Percentiles rank a stretch among this genome's conserved stretches.
These are phyloP conservation scores for Exophiala lecanii-corni DNA, from an alignment of 2,329 filamentous ascomycete species.

Conservation along the genomic window DNA sequence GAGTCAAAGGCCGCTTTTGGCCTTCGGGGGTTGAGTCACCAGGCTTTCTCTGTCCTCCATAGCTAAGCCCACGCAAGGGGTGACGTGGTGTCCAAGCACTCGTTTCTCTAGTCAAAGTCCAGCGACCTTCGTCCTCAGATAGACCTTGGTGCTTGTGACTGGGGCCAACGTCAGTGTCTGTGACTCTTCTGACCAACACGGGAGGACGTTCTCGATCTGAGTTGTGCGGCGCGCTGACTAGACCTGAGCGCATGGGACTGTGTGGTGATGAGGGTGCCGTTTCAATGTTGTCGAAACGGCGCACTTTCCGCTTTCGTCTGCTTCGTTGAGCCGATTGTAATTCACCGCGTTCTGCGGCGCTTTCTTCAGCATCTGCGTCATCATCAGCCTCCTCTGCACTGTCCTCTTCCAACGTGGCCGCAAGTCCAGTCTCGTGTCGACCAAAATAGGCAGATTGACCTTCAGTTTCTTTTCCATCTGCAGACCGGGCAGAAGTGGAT, in stretches of 20 bases:
- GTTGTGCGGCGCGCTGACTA: constrained; percentile 36
- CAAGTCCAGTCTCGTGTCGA: constrained; percentile 47
- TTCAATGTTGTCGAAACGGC: constrained; percentile 51
- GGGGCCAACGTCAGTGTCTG: constrained; percentile 55
- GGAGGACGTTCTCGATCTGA: constrained; percentile 43
- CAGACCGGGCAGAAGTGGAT: constrained; percentile 36
- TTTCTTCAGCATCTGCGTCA: constrained; percentile 79
- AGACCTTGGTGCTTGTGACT: constrained; percentile 58
- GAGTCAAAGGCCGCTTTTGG: constrained; percentile 58
- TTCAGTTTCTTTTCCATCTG: constrained; percentile 36
- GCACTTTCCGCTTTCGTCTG: constrained; percentile 59
- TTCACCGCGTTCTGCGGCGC: constrained; percentile 67
- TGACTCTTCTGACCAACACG: constrained; percentile 58
- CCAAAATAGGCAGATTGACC: constrained; percentile 43
- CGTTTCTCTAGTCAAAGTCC: constrained; percentile 51
- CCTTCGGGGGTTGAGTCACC: constrained; percentile 46
- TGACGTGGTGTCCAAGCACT: constrained; percentile 57
- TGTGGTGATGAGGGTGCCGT: constrained; percentile 66
- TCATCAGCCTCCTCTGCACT: constrained; percentile 56
- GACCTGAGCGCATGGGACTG: constrained; percentile 33
- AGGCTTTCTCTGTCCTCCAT: constrained; percentile 51
- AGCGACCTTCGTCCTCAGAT: constrained; percentile 71
- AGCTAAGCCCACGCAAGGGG: constrained; percentile 51
- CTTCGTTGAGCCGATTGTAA: constrained; percentile 47
- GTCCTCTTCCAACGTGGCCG: constrained; percentile 52